These are phyloP conservation scores for Cornus suecica DNA, from an alignment of 148 eudicot genomes.

Conservation along the genomic window DNA sequence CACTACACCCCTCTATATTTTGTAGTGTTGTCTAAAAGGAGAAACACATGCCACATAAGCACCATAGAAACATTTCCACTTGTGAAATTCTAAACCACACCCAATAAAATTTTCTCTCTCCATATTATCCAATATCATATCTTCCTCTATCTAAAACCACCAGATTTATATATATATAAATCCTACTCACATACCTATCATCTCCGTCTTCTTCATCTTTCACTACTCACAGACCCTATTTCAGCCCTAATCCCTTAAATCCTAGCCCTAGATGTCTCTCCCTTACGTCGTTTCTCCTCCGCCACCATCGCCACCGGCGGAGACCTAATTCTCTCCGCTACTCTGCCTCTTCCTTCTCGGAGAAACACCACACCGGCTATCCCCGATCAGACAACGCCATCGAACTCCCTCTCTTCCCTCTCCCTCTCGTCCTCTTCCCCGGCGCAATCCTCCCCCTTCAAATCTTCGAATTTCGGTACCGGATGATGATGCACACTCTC, in stretches of 20 bases:
- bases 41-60: too few species aligned
- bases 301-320: constrained; percentile 29
- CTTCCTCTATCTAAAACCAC: not conserved
- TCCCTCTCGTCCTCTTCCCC: constrained; percentile 93
- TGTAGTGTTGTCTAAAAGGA: not conserved
- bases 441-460: too few species aligned
- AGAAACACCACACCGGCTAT: constrained; percentile 40
- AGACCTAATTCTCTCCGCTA: constrained; percentile 35
- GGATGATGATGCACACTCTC: too few species aligned
- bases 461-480: too few species aligned
- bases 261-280: constrained; percentile 5
- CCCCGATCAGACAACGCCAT: constrained; percentile 51
- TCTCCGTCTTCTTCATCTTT: constrained; percentile 36
- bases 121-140: constrained; percentile 6
- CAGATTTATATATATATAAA: constrained; percentile 14
- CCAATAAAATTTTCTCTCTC: not conserved
- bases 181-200: constrained; percentile 51
- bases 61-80: not conserved
- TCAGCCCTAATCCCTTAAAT: constrained; percentile 26
- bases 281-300: constrained; percentile 10
- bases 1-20: not conserved
- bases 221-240: constrained; percentile 34
- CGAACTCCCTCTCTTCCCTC: constrained; percentile 83
- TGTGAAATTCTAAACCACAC: not conserved
- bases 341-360: constrained; percentile 53